Conservation (phyloP, 2,329 filamentous ascomycete species). For the Aspergillus sojae region DNA sequence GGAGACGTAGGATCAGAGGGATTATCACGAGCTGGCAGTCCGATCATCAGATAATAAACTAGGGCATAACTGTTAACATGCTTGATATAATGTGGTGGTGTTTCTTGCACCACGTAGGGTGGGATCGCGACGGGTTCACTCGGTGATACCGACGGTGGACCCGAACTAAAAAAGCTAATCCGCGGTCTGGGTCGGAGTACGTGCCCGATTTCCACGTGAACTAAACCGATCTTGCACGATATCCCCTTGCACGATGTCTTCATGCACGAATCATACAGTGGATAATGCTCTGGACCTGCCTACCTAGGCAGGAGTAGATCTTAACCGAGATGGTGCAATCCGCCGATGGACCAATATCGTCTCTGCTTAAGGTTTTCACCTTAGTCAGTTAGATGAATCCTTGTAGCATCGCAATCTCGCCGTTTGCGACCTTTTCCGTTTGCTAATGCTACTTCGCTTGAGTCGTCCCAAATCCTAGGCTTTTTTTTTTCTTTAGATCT, state of each 20-base stretch:
- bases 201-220: neutral
- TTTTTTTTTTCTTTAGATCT: too few relatives aligned
- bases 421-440: neutral
- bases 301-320: neutral
- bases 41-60: neutral
- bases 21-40: neutral
- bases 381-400: neutral
- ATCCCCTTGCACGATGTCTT: too few relatives aligned
- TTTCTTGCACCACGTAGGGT: too few relatives aligned
- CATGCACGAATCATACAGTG: neutral
- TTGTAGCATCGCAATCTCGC: neutral
- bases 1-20: neutral
- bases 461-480: too few relatives aligned
- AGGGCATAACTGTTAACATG: neutral
- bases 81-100: too few relatives aligned
- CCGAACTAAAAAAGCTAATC: neutral
- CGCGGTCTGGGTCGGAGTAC: neutral
- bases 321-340: neutral
- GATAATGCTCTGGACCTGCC: neutral
- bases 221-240: neutral
- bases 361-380: neutral
- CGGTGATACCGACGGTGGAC: neutral
- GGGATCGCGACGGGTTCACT: neutral
- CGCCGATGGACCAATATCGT: too few relatives aligned
- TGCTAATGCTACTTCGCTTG: too few relatives aligned